phyloP scores from a whole-genome alignment of 371 early-diverging fungal genomes.

The Mucor piriformis region DNA sequence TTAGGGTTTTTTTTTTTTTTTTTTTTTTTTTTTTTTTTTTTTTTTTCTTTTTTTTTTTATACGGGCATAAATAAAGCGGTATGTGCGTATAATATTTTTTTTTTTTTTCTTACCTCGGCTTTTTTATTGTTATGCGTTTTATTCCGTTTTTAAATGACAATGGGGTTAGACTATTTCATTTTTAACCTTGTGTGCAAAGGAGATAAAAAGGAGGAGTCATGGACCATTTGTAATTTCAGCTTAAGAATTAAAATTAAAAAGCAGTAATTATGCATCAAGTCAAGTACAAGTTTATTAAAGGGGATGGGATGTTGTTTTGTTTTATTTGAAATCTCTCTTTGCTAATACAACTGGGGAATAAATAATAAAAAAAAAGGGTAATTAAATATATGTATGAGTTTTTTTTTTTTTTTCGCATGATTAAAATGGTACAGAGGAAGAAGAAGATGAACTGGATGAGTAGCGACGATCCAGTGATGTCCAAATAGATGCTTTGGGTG shows the following conservation, averaged over 20 bases:
- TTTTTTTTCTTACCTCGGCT: no score
- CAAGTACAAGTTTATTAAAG: not conserved
- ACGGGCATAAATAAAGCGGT: not conserved
- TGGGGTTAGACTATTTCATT: no score
- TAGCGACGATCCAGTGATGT: slow-evolving; percentile 14
- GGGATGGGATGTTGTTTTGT: not conserved
- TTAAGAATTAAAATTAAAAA: not conserved
- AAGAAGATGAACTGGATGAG: slow-evolving; percentile 16
- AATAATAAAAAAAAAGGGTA: no score
- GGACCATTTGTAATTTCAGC: not conserved
- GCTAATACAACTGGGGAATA: not conserved
- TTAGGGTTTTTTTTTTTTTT: no score
- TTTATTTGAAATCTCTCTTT: slow-evolving; percentile 1
- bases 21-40: no score
- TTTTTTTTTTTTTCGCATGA: not conserved
- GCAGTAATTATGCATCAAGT: not conserved
- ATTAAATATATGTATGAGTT: not conserved
- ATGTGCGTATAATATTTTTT: not conserved
- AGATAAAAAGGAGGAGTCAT: no score
- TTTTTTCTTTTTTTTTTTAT: no score
- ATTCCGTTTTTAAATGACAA: no score
- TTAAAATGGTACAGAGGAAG: slow-evolving; percentile 4
- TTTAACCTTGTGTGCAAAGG: no score
- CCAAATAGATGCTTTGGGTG: slow-evolving; percentile 8
- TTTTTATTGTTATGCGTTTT: no score